These are phyloP conservation scores for Grosmannia penicillata DNA, from an alignment of 2,329 filamentous ascomycete species.

Conservation along the genomic window DNA sequence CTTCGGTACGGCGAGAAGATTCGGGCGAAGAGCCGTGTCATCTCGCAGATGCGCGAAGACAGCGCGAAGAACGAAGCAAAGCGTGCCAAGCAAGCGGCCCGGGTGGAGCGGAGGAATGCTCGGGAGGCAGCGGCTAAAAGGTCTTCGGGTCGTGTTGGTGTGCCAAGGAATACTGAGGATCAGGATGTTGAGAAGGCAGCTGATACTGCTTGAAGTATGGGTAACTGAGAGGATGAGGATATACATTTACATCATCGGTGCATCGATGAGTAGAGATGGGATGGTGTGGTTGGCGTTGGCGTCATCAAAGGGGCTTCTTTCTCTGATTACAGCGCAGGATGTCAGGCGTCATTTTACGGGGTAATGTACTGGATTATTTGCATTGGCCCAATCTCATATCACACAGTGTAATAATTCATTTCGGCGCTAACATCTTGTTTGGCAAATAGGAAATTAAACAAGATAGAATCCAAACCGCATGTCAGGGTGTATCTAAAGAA, in stretches of 20 bases:
- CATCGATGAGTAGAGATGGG: background rate
- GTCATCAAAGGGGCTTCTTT: no score
- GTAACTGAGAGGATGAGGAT: background rate
- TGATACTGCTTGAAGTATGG: no score
- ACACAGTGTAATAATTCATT: no score
- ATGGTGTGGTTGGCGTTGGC: no score
- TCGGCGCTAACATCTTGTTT: no score
- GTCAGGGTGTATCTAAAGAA: no score
- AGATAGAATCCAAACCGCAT: no score
- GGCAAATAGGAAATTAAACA: background rate
- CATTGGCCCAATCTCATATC: no score
- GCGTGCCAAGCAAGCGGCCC: slow-evolving; percentile 11
- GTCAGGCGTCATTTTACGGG: no score
- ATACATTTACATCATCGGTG: background rate
- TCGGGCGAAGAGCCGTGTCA: slow-evolving; percentile 28
- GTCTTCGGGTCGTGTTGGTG: background rate
- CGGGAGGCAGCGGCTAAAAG: background rate
- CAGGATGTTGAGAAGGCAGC: background rate
- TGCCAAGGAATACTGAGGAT: background rate
- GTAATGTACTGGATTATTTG: no score
- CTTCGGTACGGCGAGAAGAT: slow-evolving; percentile 41
- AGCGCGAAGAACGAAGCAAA: slow-evolving; percentile 17
- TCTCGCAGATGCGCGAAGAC: slow-evolving; percentile 25
- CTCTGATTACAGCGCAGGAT: no score
- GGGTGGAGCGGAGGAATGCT: background rate